These are phyloP conservation scores for Gossypium turneri DNA, from an alignment of 345 rosid genomes.

Conservation along the genomic window DNA sequence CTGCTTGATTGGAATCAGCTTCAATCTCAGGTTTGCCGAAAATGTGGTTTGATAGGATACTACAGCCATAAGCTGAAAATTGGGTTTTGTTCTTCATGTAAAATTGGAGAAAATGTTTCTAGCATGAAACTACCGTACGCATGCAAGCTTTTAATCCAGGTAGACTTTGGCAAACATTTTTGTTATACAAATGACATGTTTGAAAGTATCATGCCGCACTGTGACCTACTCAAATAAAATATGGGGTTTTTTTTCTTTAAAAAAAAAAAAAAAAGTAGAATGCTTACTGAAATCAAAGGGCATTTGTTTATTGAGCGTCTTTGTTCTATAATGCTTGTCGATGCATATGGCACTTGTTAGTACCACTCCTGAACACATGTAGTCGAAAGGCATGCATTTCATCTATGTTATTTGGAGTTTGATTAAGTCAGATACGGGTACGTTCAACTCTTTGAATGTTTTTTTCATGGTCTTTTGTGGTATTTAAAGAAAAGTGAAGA, in stretches of 20 bases:
- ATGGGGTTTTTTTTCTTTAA: neutral
- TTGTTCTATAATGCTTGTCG: neutral
- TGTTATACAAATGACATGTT: neutral
- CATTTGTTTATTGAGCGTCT: neutral
- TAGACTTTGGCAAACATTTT: slow-evolving; percentile 14
- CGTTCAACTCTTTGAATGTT: no score
- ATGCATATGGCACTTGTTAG: neutral
- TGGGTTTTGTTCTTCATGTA: slow-evolving; percentile 74
- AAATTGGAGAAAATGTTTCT: slow-evolving; percentile 72
- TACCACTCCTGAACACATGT: no score
- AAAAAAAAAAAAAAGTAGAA: neutral
- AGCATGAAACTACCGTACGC: slow-evolving; percentile 88
- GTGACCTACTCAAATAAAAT: neutral
- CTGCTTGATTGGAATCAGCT: slow-evolving; percentile 2
- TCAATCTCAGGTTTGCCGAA: slow-evolving; percentile 67
- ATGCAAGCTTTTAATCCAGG: slow-evolving; percentile 94
- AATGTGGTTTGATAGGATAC: slow-evolving; percentile 85
- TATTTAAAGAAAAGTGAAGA: no score
- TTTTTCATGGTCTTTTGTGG: no score
- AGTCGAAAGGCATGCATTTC: no score
- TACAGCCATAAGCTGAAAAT: slow-evolving; percentile 71
- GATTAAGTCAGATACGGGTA: no score
- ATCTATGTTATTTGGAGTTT: no score
- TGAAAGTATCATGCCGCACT: neutral
- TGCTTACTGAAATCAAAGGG: neutral